Evolutionary conservation across 2,329 filamentous ascomycete genomes (phyloP), one percentile per base, ranked within the genome.

Genomic region (Aspergillus brasiliensis): DNA sequence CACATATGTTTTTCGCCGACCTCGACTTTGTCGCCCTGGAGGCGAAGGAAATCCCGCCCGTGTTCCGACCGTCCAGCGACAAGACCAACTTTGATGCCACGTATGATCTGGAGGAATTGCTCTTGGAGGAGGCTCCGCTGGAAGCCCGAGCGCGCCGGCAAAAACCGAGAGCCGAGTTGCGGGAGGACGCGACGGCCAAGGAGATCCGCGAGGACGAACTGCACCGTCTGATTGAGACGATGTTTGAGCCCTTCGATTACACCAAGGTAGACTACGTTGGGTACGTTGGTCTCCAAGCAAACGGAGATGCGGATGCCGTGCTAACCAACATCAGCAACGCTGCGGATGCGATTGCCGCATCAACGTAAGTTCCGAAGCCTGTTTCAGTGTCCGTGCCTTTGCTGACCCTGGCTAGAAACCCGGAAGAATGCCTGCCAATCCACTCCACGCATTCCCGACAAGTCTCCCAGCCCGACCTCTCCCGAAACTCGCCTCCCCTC

Each of bases 71-170:
- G 0, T 97, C 94, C 0, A 93, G 92, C 58, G 95, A 98, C 51
- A 99, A 99, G 84, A 98, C 95, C 3, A 99, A 99, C 75, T 99
- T 99, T 67, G 95, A 99, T 76, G 95, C 95, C 4, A 99, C 95
- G 0, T 98, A 99, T 73, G 95, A 99, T 75, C 80, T 99, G 53
- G 95, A 99, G 73, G 95, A 99, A 75, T 77, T 99, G 19, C 79
- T 99, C 2, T 78, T 99, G 47, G 95, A 99, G 76, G 95, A 99
- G 74, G 95, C 95, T 11, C 95, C 95, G 1, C 80, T 99, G 5
- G 95, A 99, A 77, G 95, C 95, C 57, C 85, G 95, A 70, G 92
- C 95, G 53, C 86, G 95, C 67, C 88, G 94, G 72, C 95, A 98
- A 75, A 97, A 98, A 76, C 95, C 95, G 2, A 85, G 95, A 63